Evolutionary conservation across 306 rosid species (phyloP).

Genomic region (Vigna trinervia): DNA sequence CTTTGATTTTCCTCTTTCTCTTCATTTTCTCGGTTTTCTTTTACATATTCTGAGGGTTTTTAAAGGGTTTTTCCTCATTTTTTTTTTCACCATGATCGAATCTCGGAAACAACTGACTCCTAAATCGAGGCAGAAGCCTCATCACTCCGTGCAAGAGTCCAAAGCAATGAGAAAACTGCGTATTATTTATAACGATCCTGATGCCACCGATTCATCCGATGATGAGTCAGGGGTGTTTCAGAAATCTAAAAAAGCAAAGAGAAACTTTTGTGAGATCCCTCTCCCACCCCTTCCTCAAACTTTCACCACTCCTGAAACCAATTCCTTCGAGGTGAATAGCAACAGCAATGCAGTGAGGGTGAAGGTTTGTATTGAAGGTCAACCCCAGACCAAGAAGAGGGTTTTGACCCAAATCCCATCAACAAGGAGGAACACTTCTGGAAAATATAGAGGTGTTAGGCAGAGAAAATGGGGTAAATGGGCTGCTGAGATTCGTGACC

Average conservation of each 20-base stretch:
- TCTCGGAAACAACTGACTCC: slow-evolving; percentile 41
- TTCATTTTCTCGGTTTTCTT: background rate
- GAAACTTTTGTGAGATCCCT: slow-evolving; percentile 45
- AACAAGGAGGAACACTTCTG: slow-evolving; percentile 38
- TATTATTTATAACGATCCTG: slow-evolving; percentile 64
- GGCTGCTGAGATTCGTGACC: slow-evolving; percentile 97
- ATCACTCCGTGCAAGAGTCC: slow-evolving; percentile 8
- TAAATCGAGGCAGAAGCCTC: slow-evolving; percentile 38
- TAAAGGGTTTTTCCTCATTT: slow-evolving; percentile 42
- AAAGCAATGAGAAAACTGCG: slow-evolving; percentile 60
- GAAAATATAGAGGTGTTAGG: slow-evolving; percentile 74
- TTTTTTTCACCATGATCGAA: slow-evolving; percentile 43
- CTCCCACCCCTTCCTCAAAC: slow-evolving; percentile 41
- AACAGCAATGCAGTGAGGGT: background rate
- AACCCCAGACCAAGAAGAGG: slow-evolving; percentile 39
- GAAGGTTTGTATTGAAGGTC: background rate
- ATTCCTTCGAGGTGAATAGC: slow-evolving; percentile 46
- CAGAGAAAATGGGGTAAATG: slow-evolving; percentile 88
- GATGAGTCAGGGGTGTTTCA: slow-evolving; percentile 50
- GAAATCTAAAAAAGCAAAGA: slow-evolving; percentile 32
- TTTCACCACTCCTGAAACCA: background rate
- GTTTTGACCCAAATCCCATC: slow-evolving; percentile 27
- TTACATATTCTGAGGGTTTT: slow-evolving; percentile 45
- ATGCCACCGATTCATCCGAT: slow-evolving; percentile 83
- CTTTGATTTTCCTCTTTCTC: background rate